These are phyloP conservation scores for Thelonectria olida DNA, from an alignment of 2,329 filamentous ascomycete species.

Conservation along the genomic window DNA sequence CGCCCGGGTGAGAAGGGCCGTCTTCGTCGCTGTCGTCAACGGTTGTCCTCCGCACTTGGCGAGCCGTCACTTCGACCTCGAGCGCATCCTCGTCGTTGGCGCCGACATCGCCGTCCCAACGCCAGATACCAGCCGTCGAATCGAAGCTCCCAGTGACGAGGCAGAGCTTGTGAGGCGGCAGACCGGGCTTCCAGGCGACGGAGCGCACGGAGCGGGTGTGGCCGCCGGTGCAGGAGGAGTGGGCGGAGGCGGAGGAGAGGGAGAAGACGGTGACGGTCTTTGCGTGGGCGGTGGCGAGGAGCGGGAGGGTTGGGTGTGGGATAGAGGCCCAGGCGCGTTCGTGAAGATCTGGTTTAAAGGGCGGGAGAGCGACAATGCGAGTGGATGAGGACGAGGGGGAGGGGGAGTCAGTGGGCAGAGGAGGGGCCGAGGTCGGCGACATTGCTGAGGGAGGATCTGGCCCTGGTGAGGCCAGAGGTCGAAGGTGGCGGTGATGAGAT, in stretches of 20 bases:
- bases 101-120: conserved; percentile 62
- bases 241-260: conserved; percentile 79
- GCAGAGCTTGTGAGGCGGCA: conserved; percentile 71
- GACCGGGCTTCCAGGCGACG: conserved; percentile 85
- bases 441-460: conserved; percentile 16
- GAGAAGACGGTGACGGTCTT: conserved; percentile 92
- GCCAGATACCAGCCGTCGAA: conserved; percentile 87
- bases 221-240: conserved; percentile 83
- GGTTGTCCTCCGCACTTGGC: conserved; percentile 29
- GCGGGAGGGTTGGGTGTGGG: conserved; percentile 86
- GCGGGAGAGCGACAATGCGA: conserved; percentile 55
- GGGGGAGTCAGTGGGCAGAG: too few relatives aligned
- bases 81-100: conserved; percentile 44
- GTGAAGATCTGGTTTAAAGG: conserved; percentile 66
- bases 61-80: conserved; percentile 54
- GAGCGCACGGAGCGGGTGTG: conserved; percentile 91
- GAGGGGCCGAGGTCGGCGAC: conserved; percentile 38
- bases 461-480: neutral
- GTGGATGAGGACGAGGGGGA: conserved; percentile 28
- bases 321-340: conserved; percentile 86
- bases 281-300: conserved; percentile 88
- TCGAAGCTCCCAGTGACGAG: conserved; percentile 95
- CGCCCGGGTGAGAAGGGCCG: conserved; percentile 63
- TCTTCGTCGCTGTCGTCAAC: conserved; percentile 36
- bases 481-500: neutral